Evolutionary conservation across 768 basidiomycete species (phyloP).

Genomic region (Lactifluus echinatus): DNA sequence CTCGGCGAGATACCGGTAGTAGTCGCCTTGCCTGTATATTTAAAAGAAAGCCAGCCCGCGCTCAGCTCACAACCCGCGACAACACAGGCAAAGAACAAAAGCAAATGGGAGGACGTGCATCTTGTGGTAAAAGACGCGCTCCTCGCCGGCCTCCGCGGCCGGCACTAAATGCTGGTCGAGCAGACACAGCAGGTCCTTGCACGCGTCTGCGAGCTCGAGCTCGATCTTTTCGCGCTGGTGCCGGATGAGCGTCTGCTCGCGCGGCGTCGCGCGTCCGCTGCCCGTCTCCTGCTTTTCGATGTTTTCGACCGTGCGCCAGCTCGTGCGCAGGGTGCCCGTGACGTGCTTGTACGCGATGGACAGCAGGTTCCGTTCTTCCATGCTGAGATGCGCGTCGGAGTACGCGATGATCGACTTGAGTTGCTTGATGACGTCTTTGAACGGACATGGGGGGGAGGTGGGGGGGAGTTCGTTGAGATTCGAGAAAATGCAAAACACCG

Average conservation of each 20-base stretch:
- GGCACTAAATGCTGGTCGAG: conserved; percentile 53
- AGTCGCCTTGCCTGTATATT: conserved; percentile 90
- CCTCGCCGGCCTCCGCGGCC: conserved; percentile 64
- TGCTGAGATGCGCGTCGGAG: conserved; percentile 58
- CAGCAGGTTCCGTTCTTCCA: conserved; percentile 83
- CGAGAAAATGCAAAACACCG: too few relatives aligned
- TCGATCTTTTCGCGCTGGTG: conserved; percentile 70
- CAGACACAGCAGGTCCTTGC: conserved; percentile 69
- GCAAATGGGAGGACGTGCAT: conserved; percentile 40
- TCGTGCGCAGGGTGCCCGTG: conserved; percentile 73
- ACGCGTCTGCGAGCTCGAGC: conserved; percentile 64
- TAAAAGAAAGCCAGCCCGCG: neutral
- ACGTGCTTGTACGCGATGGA: conserved; percentile 89
- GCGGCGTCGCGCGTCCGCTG: conserved; percentile 36
- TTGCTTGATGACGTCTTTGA: conserved; percentile 62
- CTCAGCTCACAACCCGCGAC: conserved; percentile 5
- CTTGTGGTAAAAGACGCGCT: conserved; percentile 86
- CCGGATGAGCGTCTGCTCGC: conserved; percentile 59
- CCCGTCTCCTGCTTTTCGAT: conserved; percentile 58
- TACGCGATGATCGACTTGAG: conserved; percentile 67
- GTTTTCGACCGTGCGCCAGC: conserved; percentile 75
- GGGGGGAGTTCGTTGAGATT: too few relatives aligned
- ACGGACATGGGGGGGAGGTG: too few relatives aligned
- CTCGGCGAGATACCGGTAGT: conserved; percentile 86
- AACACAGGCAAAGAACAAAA: neutral